Evolutionary conservation across 2,329 filamentous ascomycete genomes (phyloP).

Genomic region (Chaetothyriales sp.): DNA sequence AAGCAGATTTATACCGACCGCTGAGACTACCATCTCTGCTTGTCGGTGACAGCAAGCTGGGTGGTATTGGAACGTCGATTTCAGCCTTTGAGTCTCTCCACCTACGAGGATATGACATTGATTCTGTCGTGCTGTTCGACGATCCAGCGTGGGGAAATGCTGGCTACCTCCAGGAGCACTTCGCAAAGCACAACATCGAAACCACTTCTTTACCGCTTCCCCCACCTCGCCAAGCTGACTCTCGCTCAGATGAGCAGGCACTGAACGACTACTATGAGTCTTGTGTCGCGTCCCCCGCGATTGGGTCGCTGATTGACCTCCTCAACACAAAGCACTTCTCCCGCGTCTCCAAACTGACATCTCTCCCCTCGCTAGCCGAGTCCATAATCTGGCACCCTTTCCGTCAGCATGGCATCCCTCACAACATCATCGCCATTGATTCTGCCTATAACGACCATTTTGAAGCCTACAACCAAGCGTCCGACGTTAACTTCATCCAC

Average conservation of each 20-base stretch:
- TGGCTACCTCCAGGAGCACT: conserved; percentile 54
- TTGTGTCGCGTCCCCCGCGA: conserved; percentile 26
- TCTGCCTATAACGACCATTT: conserved; percentile 70
- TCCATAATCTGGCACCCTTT: conserved; percentile 73
- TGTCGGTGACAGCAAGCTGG: conserved; percentile 60
- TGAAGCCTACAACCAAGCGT: conserved; percentile 40
- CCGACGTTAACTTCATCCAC: background rate
- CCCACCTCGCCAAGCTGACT: conserved; percentile 34
- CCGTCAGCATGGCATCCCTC: conserved; percentile 57
- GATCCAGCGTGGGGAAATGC: conserved; percentile 55
- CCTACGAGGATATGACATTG: conserved; percentile 66
- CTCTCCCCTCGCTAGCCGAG: conserved; percentile 49
- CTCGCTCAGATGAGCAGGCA: conserved; percentile 37
- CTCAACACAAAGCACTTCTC: conserved; percentile 42
- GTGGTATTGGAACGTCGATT: conserved; percentile 68
- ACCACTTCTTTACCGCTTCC: conserved; percentile 47
- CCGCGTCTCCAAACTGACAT: conserved; percentile 46
- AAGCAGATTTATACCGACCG: conserved; percentile 64
- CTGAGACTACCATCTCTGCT: conserved; percentile 61
- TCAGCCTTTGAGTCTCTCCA: conserved; percentile 66
- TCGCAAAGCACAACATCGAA: conserved; percentile 44
- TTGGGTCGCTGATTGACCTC: conserved; percentile 35
- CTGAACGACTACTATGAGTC: conserved; percentile 53
- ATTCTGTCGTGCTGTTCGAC: conserved; percentile 55
- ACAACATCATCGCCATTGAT: conserved; percentile 61